phyloP scores from a whole-genome alignment of 2,329 filamentous ascomycete species.

The Trichoderma afroharzianum region DNA sequence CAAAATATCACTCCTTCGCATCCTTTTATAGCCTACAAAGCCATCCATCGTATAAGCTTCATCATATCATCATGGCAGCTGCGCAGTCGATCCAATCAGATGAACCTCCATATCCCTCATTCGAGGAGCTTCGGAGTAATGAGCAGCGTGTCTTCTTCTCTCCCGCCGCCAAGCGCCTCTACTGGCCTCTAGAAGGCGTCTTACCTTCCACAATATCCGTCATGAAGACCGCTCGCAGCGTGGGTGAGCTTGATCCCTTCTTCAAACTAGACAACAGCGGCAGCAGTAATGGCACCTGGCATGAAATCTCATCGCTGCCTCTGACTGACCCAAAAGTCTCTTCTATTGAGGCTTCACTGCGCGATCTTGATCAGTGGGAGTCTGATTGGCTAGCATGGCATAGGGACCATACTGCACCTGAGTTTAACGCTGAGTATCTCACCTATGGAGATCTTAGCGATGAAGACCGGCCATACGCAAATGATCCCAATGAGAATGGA shows the following conservation, averaged over 20 bases:
- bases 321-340: constrained; percentile 2
- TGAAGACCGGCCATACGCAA: neutral
- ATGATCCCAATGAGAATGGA: neutral
- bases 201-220: neutral
- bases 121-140: neutral
- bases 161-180: neutral
- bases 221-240: neutral
- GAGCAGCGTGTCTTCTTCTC: neutral
- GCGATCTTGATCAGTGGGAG: neutral
- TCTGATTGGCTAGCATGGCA: constrained; percentile 3
- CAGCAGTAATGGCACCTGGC: neutral
- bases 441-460: neutral
- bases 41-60: no score
- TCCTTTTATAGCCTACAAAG: neutral
- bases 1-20: neutral
- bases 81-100: neutral
- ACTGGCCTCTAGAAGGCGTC: neutral
- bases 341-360: constrained; percentile 1
- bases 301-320: neutral
- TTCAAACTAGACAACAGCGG: neutral
- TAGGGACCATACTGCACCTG: neutral
- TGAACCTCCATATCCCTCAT: neutral
- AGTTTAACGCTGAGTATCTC: neutral
- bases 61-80: neutral
- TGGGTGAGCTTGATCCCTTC: neutral